Evolutionary conservation across 2,329 filamentous ascomycete genomes (phyloP).

Genomic region (Cadophora gregata): DNA sequence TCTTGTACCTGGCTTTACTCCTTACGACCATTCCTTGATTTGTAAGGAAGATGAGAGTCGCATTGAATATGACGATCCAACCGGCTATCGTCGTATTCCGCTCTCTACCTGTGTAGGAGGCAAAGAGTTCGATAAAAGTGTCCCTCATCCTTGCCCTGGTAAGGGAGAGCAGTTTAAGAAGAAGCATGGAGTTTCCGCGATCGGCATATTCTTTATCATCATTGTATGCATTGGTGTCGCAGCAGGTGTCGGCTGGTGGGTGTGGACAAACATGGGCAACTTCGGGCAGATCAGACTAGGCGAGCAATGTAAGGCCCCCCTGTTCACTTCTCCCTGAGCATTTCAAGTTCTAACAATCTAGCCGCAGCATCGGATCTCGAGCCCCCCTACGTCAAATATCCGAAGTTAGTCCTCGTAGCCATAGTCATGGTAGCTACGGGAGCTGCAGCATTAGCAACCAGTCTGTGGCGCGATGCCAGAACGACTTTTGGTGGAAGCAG

Average conservation of each 20-base stretch:
- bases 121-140: conserved; percentile 69
- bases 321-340: neutral
- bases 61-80: conserved; percentile 82
- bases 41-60: conserved; percentile 69
- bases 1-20: conserved; percentile 75
- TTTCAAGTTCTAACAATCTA: conserved; percentile 30
- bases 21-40: conserved; percentile 62
- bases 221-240: conserved; percentile 76
- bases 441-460: conserved; percentile 52
- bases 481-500: conserved; percentile 58
- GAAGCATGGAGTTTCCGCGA: conserved; percentile 72
- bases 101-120: conserved; percentile 86
- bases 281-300: conserved; percentile 93
- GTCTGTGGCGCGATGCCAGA: conserved; percentile 71
- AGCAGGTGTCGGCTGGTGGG: conserved; percentile 78
- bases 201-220: conserved; percentile 85
- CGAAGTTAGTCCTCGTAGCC: conserved; percentile 75
- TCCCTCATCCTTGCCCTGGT: conserved; percentile 71
- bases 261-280: conserved; percentile 84
- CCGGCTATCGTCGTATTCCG: conserved; percentile 88
- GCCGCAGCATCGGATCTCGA: conserved; percentile 66
- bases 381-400: conserved; percentile 79
- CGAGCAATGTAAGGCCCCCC: conserved; percentile 57
- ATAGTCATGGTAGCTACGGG: conserved; percentile 60
- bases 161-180: conserved; percentile 84